Base-by-base conservation (phyloP, 805 yeast genomes). In the Zygosaccharomyces gambellarensis region DNA sequence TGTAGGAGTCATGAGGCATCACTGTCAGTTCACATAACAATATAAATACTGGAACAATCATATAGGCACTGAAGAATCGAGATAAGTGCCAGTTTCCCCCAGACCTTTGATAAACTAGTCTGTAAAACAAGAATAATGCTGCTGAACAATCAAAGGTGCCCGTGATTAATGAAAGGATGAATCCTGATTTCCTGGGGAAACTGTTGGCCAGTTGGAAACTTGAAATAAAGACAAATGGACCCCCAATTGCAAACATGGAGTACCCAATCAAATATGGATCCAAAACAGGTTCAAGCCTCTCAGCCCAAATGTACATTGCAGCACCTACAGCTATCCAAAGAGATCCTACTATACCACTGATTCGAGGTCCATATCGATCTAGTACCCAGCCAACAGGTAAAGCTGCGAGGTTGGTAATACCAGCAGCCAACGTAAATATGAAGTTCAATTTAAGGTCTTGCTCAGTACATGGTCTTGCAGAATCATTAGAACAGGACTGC, bases 111-210 rank as follows among this genome's bases (percentile, higher is more conserved):
- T 86, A 90, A 10, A 78, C 60, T 14, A 89, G 52, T 58, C 96
- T 72, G 71, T 90, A 92, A 9, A 79, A 58, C 57, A 89, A 72
- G 62, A 90, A 90, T 42, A 90, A 76, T 0, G 96, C 97, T n/a
- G 95, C 82, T 1, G 96, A 87, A 0, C 96, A 77, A 67, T 92
- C 97, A 63, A 90, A 90, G 0, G 96, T 90, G n/a, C 97, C 97
- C 0, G 97, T 88, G 45, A 90, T 70, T 14, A 88, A 68, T 0
- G 97, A 96, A 56, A 90, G 70, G 19, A 90, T 75, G 41, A 87
- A 76, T 0, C 97, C 97, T 3, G 95, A 85, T 59, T 79, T 80
- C 38, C 79, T 78, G 2, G 96, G 96, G 69, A 90, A 87, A 25
- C 87, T 78, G 64, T 90, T 90, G 5, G 97, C 87, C 64, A 90